phyloP scores from a whole-genome alignment of 164 flowering plant genomes.

The Taxillus chinensis region DNA sequence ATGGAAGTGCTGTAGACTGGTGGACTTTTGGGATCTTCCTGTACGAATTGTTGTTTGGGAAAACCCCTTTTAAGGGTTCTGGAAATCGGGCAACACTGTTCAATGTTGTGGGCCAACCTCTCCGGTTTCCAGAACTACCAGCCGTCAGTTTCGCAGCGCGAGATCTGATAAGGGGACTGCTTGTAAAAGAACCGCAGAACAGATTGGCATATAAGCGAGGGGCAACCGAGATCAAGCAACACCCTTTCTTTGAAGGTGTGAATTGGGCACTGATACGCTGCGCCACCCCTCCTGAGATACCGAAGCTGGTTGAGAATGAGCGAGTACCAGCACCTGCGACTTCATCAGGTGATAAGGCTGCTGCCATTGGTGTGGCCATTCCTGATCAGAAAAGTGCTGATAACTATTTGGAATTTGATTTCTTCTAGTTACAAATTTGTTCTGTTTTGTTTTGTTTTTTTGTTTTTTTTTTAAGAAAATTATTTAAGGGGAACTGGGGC shows the following conservation, averaged over 20 bases:
- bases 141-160: not conserved
- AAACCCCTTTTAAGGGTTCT: not conserved
- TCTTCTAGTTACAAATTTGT: not conserved
- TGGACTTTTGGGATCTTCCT: not conserved
- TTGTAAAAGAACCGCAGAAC: not conserved
- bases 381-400: not conserved
- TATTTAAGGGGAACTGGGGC: too few relatives aligned
- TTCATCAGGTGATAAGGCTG: not conserved
- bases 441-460: too few relatives aligned
- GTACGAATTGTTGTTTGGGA: not conserved
- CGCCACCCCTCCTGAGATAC: not conserved
- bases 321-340: not conserved
- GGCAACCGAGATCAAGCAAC: not conserved
- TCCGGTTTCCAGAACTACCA: not conserved
- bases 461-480: too few relatives aligned
- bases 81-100: not conserved
- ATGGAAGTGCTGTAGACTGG: not conserved
- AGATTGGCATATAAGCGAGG: not conserved
- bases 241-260: not conserved
- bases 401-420: not conserved
- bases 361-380: not conserved
- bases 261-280: not conserved
- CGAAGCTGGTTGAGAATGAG: not conserved
- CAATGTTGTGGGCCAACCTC: not conserved
- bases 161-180: not conserved